These are phyloP conservation scores for Mucor velutinosus DNA, from an alignment of 371 early-diverging fungal species.

Conservation along the genomic window DNA sequence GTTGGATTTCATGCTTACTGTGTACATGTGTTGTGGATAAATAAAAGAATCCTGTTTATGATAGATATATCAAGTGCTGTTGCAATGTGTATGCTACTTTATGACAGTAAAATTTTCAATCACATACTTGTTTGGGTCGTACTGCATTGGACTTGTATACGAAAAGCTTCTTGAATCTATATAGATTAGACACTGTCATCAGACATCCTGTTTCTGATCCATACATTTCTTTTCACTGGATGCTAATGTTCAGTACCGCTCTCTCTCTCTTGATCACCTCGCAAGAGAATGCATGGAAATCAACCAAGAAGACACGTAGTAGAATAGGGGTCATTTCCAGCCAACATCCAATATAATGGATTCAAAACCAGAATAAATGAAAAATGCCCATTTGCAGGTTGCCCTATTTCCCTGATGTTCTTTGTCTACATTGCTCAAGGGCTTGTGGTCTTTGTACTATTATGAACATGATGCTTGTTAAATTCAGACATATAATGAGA, in stretches of 20 bases:
- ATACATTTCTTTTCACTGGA: not conserved
- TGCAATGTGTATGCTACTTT: not conserved
- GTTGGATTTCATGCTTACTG: not conserved
- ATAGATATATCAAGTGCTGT: not conserved
- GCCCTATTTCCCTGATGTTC: not conserved
- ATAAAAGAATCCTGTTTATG: not conserved
- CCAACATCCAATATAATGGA: not conserved
- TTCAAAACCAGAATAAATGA: constrained; percentile 1
- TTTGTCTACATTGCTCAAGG: not conserved
- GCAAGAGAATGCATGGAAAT: not conserved
- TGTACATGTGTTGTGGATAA: not conserved
- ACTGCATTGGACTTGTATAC: not conserved
- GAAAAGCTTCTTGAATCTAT: not conserved
- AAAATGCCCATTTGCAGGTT: constrained; percentile 5
- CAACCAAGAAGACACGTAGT: no score
- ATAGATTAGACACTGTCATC: not conserved
- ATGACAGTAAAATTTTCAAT: not conserved
- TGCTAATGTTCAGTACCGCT: no score
- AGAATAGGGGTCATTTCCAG: not conserved
- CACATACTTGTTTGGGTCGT: not conserved
- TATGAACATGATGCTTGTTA: not conserved
- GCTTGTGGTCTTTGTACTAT: not conserved
- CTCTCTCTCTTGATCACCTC: no score
- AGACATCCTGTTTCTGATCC: not conserved
- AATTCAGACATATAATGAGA: not conserved